Percentiles rank a stretch among this genome's conserved stretches.
Conservation (phyloP, 164 flowering plant species). For the Vitis amurensis region DNA sequence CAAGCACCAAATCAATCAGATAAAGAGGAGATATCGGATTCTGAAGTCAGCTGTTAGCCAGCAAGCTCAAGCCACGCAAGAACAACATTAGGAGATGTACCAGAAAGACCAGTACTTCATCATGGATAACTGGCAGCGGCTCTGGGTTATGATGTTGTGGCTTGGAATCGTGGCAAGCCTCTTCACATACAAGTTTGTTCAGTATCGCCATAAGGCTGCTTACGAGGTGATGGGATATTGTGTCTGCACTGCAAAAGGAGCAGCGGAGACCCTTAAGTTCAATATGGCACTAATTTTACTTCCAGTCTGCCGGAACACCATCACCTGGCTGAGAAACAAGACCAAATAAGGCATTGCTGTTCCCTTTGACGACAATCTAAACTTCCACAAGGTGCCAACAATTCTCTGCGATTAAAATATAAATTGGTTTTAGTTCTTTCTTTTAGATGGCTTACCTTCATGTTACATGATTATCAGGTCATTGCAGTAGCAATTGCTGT, state of each 20-base stretch:
- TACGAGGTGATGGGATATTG: slow-evolving; percentile 64
- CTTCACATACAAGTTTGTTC: slow-evolving; percentile 40
- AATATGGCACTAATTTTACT: slow-evolving; percentile 73
- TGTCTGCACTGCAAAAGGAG: slow-evolving; percentile 67
- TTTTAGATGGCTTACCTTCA: no score
- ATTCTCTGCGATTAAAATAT: not conserved
- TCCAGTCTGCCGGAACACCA: slow-evolving; percentile 76
- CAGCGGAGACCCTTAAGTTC: slow-evolving; percentile 66
- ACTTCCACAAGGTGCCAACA: slow-evolving; percentile 56
- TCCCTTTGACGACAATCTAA: slow-evolving; percentile 72
- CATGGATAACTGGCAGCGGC: slow-evolving; percentile 41
- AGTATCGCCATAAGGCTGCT: slow-evolving; percentile 42
- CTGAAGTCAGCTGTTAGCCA: slow-evolving; percentile 44
- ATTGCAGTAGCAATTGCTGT: slow-evolving; percentile 32
- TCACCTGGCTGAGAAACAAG: slow-evolving; percentile 73
- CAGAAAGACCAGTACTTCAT: slow-evolving; percentile 29
- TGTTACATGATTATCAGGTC: slow-evolving; percentile 10
- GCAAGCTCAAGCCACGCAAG: slow-evolving; percentile 32
- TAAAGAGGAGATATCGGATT: slow-evolving; percentile 24
- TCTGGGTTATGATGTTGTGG: slow-evolving; percentile 38
- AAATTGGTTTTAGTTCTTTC: no score
- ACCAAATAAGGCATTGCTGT: slow-evolving; percentile 57
- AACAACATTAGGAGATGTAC: slow-evolving; percentile 35
- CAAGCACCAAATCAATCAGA: slow-evolving; percentile 36
- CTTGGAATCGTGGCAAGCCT: slow-evolving; percentile 29